These are phyloP conservation scores for Candida takata DNA, from an alignment of 805 yeast genomes.

Conservation along the genomic window DNA sequence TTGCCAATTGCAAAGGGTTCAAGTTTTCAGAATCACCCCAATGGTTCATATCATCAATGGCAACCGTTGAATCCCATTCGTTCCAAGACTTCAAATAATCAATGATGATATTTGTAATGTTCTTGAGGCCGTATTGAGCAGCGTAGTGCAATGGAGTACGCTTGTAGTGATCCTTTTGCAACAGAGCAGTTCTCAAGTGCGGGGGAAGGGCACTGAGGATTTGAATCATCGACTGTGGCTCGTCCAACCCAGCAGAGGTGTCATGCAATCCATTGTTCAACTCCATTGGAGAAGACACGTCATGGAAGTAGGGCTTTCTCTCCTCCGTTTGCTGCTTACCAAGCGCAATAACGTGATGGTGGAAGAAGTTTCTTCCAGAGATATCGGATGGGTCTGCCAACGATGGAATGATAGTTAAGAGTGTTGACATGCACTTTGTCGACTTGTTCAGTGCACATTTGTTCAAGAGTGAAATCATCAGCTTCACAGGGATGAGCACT, in stretches of 20 bases:
- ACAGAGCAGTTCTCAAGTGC: constrained; percentile 45
- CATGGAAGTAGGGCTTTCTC: constrained; percentile 2
- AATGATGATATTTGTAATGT: constrained; percentile 52
- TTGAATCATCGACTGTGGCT: constrained; percentile 52
- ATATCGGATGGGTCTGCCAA: constrained; percentile 65
- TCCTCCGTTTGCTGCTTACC: constrained; percentile 48
- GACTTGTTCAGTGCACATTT: constrained; percentile 56
- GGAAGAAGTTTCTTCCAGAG: constrained; percentile 77
- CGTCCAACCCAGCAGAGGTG: constrained; percentile 56
- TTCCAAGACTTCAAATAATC: constrained; percentile 53
- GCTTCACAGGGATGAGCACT: constrained; percentile 46
- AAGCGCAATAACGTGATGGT: constrained; percentile 70
- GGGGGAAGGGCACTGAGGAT: constrained; percentile 51
- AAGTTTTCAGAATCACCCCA: constrained; percentile 73
- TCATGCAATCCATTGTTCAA: constrained; percentile 40
- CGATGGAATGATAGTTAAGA: constrained; percentile 44
- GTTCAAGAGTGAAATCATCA: constrained; percentile 54
- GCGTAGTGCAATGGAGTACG: constrained; percentile 90
- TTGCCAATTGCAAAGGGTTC: constrained; percentile 79
- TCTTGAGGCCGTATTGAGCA: constrained; percentile 75
- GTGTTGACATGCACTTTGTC: constrained; percentile 47
- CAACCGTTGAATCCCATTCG: constrained; percentile 38
- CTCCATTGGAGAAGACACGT: constrained; percentile 39
- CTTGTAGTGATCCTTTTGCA: constrained; percentile 65
- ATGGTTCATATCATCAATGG: constrained; percentile 47